Conservation (phyloP, 441 rosid species). For the Eutrema salsugineum region DNA sequence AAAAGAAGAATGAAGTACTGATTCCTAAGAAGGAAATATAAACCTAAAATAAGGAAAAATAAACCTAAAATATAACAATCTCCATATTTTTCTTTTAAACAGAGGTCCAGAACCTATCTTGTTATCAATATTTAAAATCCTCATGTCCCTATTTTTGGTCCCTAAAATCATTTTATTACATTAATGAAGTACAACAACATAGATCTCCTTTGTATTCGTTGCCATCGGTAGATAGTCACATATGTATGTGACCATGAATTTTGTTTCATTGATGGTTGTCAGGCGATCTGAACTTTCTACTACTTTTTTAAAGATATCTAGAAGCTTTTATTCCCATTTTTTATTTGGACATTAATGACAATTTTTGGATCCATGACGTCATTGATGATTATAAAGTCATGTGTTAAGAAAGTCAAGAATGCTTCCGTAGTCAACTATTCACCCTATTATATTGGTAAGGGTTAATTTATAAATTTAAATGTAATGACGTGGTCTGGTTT, state of each 20-base stretch:
- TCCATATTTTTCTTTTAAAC: background rate
- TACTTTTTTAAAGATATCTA: conserved; percentile 4
- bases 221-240: too few relatives aligned
- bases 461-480: background rate
- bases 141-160: background rate
- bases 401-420: background rate
- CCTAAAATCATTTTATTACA: background rate
- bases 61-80: background rate
- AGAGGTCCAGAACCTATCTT: background rate
- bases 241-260: background rate
- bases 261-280: background rate
- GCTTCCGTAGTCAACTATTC: conserved; percentile 14
- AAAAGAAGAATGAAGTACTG: background rate
- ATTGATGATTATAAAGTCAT: conserved; percentile 23
- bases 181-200: background rate
- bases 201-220: too few relatives aligned
- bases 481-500: too few relatives aligned
- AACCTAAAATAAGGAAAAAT: background rate
- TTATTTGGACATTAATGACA: background rate
- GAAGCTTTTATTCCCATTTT: conserved; percentile 10
- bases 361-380: conserved; percentile 25
- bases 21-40: background rate
- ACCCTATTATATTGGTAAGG: background rate
- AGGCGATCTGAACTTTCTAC: background rate
- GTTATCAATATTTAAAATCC: too few relatives aligned